Percentiles rank a stretch among this genome's conserved stretches.
Evolutionary conservation across 192 early-diverging fungal genomes (phyloP).

Genomic region (Coemansia biformis): DNA sequence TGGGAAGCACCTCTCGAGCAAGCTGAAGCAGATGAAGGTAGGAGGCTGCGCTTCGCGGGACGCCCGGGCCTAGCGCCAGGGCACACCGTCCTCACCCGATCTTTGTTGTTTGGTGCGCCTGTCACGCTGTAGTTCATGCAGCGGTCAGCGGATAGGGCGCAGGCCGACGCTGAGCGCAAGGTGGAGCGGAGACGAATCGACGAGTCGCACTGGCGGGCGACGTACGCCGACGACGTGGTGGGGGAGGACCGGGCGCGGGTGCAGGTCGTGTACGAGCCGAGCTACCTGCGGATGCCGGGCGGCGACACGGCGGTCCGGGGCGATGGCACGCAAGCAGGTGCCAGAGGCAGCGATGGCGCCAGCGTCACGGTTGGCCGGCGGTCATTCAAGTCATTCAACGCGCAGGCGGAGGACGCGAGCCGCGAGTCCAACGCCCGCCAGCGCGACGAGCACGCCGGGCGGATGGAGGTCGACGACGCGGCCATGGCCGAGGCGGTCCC

Average conservation of each 20-base stretch:
- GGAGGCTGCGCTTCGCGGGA: background rate
- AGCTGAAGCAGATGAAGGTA: conserved; percentile 30
- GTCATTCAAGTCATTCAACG: conserved; percentile 42
- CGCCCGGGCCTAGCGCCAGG: too few species aligned
- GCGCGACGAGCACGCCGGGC: conserved; percentile 7
- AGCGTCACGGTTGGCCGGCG: conserved; percentile 17
- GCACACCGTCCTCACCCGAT: too few species aligned
- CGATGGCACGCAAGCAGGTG: background rate
- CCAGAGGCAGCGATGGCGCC: background rate
- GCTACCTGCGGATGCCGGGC: conserved; percentile 39
- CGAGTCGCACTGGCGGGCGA: conserved; percentile 48
- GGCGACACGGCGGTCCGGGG: conserved; percentile 6
- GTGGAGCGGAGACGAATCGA: conserved; percentile 23
- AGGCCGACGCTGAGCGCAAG: conserved; percentile 21
- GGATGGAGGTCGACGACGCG: conserved; percentile 8
- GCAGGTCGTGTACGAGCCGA: conserved; percentile 38
- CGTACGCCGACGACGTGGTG: conserved; percentile 22
- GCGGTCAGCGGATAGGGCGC: conserved; percentile 33
- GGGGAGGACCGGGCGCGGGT: conserved; percentile 9
- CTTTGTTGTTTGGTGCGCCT: too few species aligned
- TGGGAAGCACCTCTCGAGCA: conserved; percentile 18
- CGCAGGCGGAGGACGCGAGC: conserved; percentile 17
- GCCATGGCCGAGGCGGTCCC: conserved; percentile 21
- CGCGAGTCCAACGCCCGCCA: conserved; percentile 9
- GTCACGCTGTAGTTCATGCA: conserved; percentile 51